These are phyloP conservation scores for Venturia pyrina DNA, from an alignment of 2,329 filamentous ascomycete species.

Conservation along the genomic window DNA sequence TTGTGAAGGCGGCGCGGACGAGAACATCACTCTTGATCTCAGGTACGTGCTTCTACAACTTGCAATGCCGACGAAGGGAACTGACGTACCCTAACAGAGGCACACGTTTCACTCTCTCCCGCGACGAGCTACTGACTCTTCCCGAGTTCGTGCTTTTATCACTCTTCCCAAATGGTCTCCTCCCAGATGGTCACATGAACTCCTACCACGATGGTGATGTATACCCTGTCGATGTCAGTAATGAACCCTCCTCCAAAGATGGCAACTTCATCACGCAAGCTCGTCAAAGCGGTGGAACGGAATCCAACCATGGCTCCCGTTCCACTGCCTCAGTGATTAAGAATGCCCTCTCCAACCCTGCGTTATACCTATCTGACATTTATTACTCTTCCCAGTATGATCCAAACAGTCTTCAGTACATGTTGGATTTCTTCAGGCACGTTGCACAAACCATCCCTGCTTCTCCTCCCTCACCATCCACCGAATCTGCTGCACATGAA, in stretches of 20 bases:
- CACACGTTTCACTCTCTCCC: slow-evolving; percentile 83
- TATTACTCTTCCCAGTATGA: slow-evolving; percentile 67
- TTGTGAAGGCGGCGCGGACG: slow-evolving; percentile 68
- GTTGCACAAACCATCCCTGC: slow-evolving; percentile 93
- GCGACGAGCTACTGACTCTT: slow-evolving; percentile 88
- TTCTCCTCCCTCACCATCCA: slow-evolving; percentile 54
- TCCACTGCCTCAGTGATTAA: slow-evolving; percentile 2
- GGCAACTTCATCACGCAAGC: slow-evolving; percentile 8
- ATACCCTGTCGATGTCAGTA: slow-evolving; percentile 91
- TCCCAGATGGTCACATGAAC: slow-evolving; percentile 92
- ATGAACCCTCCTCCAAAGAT: slow-evolving; percentile 19
- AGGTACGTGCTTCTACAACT: slow-evolving; percentile 48
- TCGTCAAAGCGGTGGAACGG: neutral
- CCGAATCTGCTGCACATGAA: slow-evolving; percentile 25
- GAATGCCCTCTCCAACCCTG: slow-evolving; percentile 29
- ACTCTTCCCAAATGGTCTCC: slow-evolving; percentile 96
- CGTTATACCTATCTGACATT: slow-evolving; percentile 47
- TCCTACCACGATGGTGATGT: slow-evolving; percentile 87
- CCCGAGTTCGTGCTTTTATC: slow-evolving; percentile 96
- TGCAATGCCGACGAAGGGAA: slow-evolving; percentile 16
- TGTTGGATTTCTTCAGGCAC: slow-evolving; percentile 95
- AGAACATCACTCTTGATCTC: slow-evolving; percentile 90
- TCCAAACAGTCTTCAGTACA: slow-evolving; percentile 90
- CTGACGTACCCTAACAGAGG: slow-evolving; percentile 47
- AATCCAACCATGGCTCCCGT: neutral